A percentile compares a stretch with the other conserved stretches of the same genome.
phyloP scores from a whole-genome alignment of 2,329 filamentous ascomycete species.

The Hypocrella siamensis region DNA sequence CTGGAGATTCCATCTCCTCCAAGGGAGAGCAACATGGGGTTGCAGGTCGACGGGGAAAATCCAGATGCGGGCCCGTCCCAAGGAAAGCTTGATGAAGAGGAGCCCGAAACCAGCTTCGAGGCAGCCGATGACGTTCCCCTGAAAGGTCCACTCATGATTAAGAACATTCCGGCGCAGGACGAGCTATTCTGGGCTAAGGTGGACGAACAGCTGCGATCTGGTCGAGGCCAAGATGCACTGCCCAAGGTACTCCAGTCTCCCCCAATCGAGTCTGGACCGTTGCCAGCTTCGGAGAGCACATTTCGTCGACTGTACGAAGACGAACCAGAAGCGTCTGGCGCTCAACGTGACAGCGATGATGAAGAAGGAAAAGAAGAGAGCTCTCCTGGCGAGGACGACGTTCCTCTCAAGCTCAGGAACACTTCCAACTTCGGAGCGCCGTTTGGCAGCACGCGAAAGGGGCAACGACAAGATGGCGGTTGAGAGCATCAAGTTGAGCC shows the following conservation, averaged over 20 bases:
- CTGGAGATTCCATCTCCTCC: not conserved
- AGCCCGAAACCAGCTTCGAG: slow-evolving; percentile 17
- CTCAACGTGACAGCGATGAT: slow-evolving; percentile 8
- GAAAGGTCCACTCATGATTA: slow-evolving; percentile 36
- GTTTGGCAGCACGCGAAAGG: slow-evolving; percentile 19
- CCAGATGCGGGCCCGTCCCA: not conserved
- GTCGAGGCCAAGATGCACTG: slow-evolving; percentile 27
- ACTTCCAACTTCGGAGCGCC: slow-evolving; percentile 32
- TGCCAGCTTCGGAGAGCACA: not conserved
- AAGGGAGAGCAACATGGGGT: not conserved
- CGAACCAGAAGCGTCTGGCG: slow-evolving; percentile 6
- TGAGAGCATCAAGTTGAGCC: not conserved
- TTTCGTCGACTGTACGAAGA: not conserved
- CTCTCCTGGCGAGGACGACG: slow-evolving; percentile 19
- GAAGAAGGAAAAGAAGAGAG: slow-evolving; percentile 8
- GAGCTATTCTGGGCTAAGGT: slow-evolving; percentile 36
- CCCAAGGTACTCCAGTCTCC: slow-evolving; percentile 23
- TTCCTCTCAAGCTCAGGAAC: slow-evolving; percentile 28
- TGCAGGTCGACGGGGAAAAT: not conserved
- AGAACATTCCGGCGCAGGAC: slow-evolving; percentile 39
- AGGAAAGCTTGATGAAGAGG: no score
- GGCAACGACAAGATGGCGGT: slow-evolving; percentile 1
- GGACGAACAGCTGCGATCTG: slow-evolving; percentile 34
- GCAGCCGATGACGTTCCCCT: slow-evolving; percentile 28
- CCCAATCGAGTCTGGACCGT: not conserved